Evolutionary conservation across 73 alveolate species (phyloP), one percentile per base, ranked within the genome.

Genomic region (Symbiodinium natans): DNA sequence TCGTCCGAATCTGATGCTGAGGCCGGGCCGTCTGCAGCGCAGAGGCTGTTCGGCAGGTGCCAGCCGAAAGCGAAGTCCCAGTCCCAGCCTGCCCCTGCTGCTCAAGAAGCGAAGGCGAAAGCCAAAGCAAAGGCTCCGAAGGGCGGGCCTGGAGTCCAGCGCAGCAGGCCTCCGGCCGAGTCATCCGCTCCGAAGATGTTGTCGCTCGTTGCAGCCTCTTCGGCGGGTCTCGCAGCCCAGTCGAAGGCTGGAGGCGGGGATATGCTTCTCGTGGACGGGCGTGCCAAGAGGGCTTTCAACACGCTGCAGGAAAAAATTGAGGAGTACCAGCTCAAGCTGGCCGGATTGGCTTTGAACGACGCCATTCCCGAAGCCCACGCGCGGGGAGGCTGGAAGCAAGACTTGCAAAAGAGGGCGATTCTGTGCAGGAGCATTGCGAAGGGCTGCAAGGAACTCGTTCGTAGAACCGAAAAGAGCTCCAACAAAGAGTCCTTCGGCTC

Each of bases 381-480:
- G 40, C 90, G 41, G n/a, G 38, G 31, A 0, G 90, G n/a, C 10
- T 41, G n/a, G 13, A 86, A 54, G 83, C 29, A 11, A 1, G 34
- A 19, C 13, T 86, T 77, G 25, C 29, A 6, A 13, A n/a, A 34
- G 33, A 38, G 93, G 6, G 82, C 41, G 3, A 25, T 54, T 25
- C 36, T 11, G 36, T 2, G 27, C 29, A 86, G 52, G 56, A 29
- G 1, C 7, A 8, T 54, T 39, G 41, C 10, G 33, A 13, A 56
- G 83, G 40, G 15, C 19, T 23, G 41, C 54, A 31, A 36, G 56
- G 93, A 54, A 1, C 59, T 52, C 29, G 0, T 5, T 15, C 54
- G 36, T 9, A 82, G 93, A 3, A 54, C 52, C 83, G 93, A 86
- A 4, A 86, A 86, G 59, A 86, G 93, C 39, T 1, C 54, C 56